Conservation (phyloP, 495 filamentous ascomycete genomes). For the Lasiosphaeriaceae sp. region DNA sequence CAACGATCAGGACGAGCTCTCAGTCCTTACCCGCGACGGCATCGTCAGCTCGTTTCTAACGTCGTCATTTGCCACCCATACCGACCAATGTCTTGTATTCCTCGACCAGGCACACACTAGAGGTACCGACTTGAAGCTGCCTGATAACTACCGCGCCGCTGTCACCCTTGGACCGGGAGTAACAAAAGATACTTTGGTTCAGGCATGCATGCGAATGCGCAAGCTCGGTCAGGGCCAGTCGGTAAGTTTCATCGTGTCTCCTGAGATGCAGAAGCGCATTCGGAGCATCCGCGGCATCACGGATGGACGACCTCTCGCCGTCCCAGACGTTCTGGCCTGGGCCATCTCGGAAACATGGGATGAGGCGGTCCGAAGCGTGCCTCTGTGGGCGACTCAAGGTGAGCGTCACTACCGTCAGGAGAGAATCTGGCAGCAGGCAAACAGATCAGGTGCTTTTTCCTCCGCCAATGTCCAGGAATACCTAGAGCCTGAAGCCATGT, state of each 20-base stretch:
- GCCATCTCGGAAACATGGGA: conserved; percentile 53
- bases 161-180: conserved; percentile 66
- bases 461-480: conserved; percentile 37
- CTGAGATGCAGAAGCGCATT: conserved; percentile 49
- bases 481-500: conserved; percentile 35
- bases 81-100: conserved; percentile 64
- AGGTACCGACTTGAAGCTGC: conserved; percentile 69
- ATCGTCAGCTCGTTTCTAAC: conserved; percentile 47
- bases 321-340: conserved; percentile 57
- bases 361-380: conserved; percentile 45
- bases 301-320: conserved; percentile 15
- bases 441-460: conserved; percentile 9
- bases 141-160: conserved; percentile 55
- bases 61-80: conserved; percentile 58
- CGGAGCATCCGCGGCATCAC: neutral
- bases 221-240: conserved; percentile 60
- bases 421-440: conserved; percentile 21
- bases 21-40: conserved; percentile 41
- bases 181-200: conserved; percentile 69
- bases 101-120: conserved; percentile 74
- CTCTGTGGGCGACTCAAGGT: conserved; percentile 61
- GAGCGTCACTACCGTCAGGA: conserved; percentile 38
- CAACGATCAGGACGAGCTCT: conserved; percentile 47
- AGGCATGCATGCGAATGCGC: conserved; percentile 70
- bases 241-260: conserved; percentile 53